phyloP scores from a whole-genome alignment of 176 grass and related monocot species.

The Raddia distichophylla region DNA sequence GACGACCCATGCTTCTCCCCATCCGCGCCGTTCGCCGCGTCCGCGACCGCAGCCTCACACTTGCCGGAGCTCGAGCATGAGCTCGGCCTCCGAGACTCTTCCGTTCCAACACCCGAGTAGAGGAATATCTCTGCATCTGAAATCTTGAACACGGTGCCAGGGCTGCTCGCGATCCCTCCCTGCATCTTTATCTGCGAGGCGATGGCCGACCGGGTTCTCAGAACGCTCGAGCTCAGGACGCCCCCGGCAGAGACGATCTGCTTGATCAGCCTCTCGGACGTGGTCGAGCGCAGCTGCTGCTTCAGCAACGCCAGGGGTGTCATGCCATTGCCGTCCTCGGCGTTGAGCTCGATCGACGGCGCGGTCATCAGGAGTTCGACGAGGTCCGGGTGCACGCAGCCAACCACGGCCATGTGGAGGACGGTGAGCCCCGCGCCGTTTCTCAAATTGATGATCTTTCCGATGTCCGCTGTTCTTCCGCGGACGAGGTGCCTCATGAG shows the following conservation, averaged over 20 bases:
- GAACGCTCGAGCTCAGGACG: conserved; percentile 64
- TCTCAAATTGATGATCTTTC: conserved; percentile 69
- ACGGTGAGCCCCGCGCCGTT: conserved; percentile 76
- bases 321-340: conserved; percentile 67
- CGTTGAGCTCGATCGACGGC: conserved; percentile 68
- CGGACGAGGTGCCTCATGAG: conserved; percentile 68
- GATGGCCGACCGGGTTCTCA: conserved; percentile 54
- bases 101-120: conserved; percentile 54
- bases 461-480: conserved; percentile 47
- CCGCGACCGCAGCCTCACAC: conserved; percentile 42
- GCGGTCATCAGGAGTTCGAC: conserved; percentile 74
- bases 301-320: conserved; percentile 73
- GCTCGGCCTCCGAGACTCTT: conserved; percentile 54
- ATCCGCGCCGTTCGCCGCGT: conserved; percentile 20
- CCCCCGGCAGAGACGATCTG: conserved; percentile 82
- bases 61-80: conserved; percentile 80
- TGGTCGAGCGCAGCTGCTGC: conserved; percentile 68
- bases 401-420: conserved; percentile 86
- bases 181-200: conserved; percentile 80
- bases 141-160: conserved; percentile 75
- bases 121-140: conserved; percentile 93
- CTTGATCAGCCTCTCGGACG: conserved; percentile 76
- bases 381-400: conserved; percentile 66
- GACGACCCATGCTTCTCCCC: conserved; percentile 49
- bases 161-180: conserved; percentile 62